phyloP scores from a whole-genome alignment of 345 rosid genomes.

The Euclidium syriacum region DNA sequence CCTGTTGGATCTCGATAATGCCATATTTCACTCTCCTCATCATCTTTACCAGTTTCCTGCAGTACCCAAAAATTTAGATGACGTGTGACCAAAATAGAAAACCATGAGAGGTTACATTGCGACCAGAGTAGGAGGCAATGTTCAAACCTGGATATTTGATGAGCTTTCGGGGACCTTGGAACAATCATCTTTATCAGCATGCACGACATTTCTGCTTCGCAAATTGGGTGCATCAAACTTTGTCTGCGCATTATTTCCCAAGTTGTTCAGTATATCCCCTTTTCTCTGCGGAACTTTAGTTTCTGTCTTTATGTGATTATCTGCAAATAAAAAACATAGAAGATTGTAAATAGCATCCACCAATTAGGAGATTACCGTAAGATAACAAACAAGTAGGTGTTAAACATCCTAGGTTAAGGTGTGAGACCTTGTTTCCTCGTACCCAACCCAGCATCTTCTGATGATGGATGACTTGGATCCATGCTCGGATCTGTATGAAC shows the following conservation, averaged over 20 bases:
- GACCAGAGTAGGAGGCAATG: constrained; percentile 10
- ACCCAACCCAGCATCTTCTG: constrained; percentile 42
- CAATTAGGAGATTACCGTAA: constrained; percentile 6
- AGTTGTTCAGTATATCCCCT: constrained; percentile 32
- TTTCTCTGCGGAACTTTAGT: constrained; percentile 30
- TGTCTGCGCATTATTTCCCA: constrained; percentile 35
- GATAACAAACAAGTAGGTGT: constrained; percentile 15
- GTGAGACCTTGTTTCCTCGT: constrained; percentile 51
- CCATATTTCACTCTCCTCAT: constrained; percentile 62
- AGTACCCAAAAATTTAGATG: constrained; percentile 29
- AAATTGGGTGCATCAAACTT: constrained; percentile 28
- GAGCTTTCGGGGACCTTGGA: constrained; percentile 29
- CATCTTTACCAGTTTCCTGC: constrained; percentile 37
- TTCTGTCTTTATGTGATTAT: constrained; percentile 22
- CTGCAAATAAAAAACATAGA: constrained; percentile 34
- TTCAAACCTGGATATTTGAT: constrained; percentile 31
- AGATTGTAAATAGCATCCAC: constrained; percentile 20
- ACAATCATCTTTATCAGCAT: constrained; percentile 34
- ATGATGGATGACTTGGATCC: constrained; percentile 45
- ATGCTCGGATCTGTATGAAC: constrained; percentile 61
- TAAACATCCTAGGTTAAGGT: constrained; percentile 15
- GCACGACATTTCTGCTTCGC: constrained; percentile 23
- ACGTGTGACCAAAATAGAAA: constrained; percentile 12
- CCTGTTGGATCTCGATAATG: constrained; percentile 79
- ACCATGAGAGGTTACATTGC: constrained; percentile 16